Percentiles rank a stretch among this genome's conserved stretches.
Conservation (phyloP, 129 eudicot genomes). For the Kitagawia praeruptora region DNA sequence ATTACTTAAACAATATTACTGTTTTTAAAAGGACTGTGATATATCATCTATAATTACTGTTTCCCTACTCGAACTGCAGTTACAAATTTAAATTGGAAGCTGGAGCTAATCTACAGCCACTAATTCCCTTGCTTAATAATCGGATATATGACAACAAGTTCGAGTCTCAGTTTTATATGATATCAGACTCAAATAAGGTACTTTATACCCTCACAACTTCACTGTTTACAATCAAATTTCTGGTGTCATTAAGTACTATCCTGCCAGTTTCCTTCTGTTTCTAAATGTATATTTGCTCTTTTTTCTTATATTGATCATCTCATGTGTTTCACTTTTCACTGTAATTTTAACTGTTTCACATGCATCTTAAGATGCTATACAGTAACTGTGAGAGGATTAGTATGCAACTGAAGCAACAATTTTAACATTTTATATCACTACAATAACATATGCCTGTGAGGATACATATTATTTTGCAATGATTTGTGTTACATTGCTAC, state of each 20-base stretch:
- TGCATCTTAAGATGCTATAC: conserved; percentile 6
- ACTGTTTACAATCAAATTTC: background rate
- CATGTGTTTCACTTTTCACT: background rate
- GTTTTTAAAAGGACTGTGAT: background rate
- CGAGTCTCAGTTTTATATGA: conserved; percentile 99
- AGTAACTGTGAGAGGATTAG: background rate
- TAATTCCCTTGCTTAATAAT: conserved; percentile 83
- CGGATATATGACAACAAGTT: conserved; percentile 92
- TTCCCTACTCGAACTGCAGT: conserved; percentile 37
- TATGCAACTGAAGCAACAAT: background rate
- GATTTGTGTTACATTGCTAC: background rate
- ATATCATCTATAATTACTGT: conserved; percentile 9
- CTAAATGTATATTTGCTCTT: background rate
- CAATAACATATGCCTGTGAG: background rate
- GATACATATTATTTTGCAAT: background rate
- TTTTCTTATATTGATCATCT: background rate
- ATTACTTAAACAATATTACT: background rate
- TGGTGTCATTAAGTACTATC: background rate
- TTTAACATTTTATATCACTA: background rate
- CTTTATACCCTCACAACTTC: background rate
- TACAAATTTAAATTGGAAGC: conserved; percentile 93
- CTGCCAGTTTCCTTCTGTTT: background rate
- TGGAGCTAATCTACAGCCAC: conserved; percentile 75
- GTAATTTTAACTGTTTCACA: background rate
- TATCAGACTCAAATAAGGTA: conserved; percentile 95